Percentiles rank a stretch among this genome's conserved stretches.
phyloP scores from a whole-genome alignment of 1,284 basidiomycete genomes.

The Cryptococcus maquisensis region DNA sequence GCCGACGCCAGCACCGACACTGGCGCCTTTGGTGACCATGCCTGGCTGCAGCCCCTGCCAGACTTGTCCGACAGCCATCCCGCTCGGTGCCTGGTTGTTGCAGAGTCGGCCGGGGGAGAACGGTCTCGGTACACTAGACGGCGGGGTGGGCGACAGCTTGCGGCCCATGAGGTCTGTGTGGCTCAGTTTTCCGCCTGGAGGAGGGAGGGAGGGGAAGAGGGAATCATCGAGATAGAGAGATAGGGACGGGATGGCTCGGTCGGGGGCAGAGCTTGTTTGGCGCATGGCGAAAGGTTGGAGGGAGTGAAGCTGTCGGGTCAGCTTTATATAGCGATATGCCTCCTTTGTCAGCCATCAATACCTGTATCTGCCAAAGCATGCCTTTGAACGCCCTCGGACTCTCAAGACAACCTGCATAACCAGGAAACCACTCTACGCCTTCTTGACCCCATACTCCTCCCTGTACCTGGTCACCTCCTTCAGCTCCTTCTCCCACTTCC shows the following conservation, averaged over 20 bases:
- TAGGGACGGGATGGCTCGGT: neutral
- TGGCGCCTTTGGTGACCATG: neutral
- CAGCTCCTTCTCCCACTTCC: slow-evolving; percentile 61
- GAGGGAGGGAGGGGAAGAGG: slow-evolving; percentile 22
- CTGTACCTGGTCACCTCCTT: slow-evolving; percentile 75
- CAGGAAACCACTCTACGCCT: neutral
- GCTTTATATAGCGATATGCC: neutral
- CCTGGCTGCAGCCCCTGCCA: neutral
- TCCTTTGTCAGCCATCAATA: neutral
- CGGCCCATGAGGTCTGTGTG: slow-evolving; percentile 23
- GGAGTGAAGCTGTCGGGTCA: neutral
- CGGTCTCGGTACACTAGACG: neutral
- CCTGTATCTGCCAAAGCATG: neutral
- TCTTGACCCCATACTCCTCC: slow-evolving; percentile 64
- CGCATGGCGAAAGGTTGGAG: neutral
- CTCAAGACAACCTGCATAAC: neutral
- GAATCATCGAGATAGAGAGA: slow-evolving; percentile 14
- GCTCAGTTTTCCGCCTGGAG: slow-evolving; percentile 7
- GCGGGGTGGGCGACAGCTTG: neutral
- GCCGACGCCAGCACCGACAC: slow-evolving; percentile 8
- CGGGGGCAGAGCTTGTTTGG: neutral
- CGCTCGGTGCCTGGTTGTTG: neutral
- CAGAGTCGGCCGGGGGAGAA: neutral
- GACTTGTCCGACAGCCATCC: neutral
- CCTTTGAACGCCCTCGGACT: neutral